A percentile compares a stretch with the other conserved stretches of the same genome.
Conservation (phyloP, 257 asterid species). For the Verbena officinalis region DNA sequence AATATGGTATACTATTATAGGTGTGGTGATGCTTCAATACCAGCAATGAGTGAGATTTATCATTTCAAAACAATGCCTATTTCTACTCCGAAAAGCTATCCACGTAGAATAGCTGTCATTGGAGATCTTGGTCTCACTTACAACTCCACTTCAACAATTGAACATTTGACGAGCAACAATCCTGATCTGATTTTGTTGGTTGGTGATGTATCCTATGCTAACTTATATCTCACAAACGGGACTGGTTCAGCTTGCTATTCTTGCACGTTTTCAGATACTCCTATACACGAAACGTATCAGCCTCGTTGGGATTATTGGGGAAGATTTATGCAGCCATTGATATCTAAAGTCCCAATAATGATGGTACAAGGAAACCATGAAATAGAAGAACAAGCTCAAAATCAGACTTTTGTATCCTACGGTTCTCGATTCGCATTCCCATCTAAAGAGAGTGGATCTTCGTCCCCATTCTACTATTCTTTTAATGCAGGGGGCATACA, state of each 20-base stretch:
- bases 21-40: conserved; percentile 88
- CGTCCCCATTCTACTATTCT: conserved; percentile 79
- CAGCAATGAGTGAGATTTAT: conserved; percentile 65
- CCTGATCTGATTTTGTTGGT: conserved; percentile 81
- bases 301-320: conserved; percentile 99
- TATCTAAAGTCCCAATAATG: conserved; percentile 86
- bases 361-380: conserved; percentile 98
- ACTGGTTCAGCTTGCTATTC: conserved; percentile 92
- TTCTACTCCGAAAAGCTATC: conserved; percentile 63
- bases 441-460: conserved; percentile 74
- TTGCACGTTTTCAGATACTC: conserved; percentile 78
- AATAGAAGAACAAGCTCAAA: conserved; percentile 74
- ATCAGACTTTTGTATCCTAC: conserved; percentile 72
- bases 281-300: conserved; percentile 95
- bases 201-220: conserved; percentile 88
- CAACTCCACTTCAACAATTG: conserved; percentile 84
- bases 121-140: conserved; percentile 97
- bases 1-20: conserved; percentile 60
- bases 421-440: conserved; percentile 90
- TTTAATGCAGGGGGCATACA: conserved; percentile 96
- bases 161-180: conserved; percentile 61
- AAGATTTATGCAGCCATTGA: conserved; percentile 88
- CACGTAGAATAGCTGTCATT: conserved; percentile 66
- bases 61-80: conserved; percentile 82
- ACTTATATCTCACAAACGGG: conserved; percentile 86